These are phyloP conservation scores for Anisodus acutangulus DNA, from an alignment of 257 asterid genomes.

Conservation along the genomic window DNA sequence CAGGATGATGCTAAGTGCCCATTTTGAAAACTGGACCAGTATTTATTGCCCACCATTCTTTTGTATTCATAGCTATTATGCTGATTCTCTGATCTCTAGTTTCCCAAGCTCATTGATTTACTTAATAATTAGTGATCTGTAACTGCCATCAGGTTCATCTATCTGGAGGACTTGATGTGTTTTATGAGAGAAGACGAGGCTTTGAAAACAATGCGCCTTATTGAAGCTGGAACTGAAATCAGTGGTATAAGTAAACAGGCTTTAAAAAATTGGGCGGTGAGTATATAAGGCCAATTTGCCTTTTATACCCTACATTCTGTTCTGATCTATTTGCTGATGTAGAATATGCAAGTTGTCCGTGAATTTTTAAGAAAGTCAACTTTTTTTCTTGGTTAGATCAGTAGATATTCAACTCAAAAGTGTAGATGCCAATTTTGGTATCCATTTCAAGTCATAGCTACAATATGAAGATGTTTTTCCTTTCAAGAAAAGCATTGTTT, in stretches of 20 bases:
- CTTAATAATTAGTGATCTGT: constrained; percentile 20
- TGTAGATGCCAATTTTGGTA: not conserved
- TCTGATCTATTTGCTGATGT: not conserved
- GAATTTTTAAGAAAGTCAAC: not conserved
- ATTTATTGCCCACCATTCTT: not conserved
- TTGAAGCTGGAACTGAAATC: constrained; percentile 71
- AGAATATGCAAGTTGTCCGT: not conserved
- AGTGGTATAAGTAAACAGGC: constrained; percentile 75
- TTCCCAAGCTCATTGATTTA: not conserved
- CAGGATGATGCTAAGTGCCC: not conserved
- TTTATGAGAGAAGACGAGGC: constrained; percentile 88
- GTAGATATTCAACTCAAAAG: not conserved
- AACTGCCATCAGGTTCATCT: constrained; percentile 53
- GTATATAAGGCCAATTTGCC: constrained; percentile 29
- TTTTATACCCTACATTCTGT: not conserved
- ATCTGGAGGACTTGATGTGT: constrained; percentile 69
- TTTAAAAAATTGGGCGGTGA: constrained; percentile 91
- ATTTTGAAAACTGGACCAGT: not conserved
- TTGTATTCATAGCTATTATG: not conserved
- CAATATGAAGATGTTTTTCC: not conserved
- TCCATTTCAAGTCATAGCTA: not conserved
- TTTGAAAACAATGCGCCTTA: constrained; percentile 58
- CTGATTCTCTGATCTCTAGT: not conserved
- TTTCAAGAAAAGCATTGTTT: not conserved
- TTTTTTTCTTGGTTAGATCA: constrained; percentile 4